Conservation (phyloP, 2,329 filamentous ascomycete species). For the Trichoderma koningii region DNA sequence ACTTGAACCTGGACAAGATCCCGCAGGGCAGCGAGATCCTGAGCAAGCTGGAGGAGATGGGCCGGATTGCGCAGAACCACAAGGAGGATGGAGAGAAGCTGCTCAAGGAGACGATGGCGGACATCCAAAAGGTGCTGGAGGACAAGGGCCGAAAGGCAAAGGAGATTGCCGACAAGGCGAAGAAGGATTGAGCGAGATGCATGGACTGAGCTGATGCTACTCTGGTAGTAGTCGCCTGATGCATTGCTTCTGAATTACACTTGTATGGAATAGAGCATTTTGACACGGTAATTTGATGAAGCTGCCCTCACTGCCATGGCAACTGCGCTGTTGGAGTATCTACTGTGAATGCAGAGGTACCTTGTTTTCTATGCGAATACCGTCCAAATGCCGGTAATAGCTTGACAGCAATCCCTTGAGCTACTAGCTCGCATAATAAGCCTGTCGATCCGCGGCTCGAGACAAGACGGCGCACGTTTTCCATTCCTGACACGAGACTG, state of each 20-base stretch:
- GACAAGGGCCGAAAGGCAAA: constrained; percentile 59
- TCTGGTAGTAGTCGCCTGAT: background rate
- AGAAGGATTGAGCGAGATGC: constrained; percentile 42
- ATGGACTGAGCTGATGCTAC: background rate
- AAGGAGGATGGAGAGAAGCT: constrained; percentile 70
- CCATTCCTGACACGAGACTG: background rate
- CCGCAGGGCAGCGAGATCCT: constrained; percentile 66
- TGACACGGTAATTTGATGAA: background rate
- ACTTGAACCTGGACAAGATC: constrained; percentile 66
- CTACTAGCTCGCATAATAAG: constrained; percentile 1
- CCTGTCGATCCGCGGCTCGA: background rate
- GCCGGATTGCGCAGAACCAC: constrained; percentile 66
- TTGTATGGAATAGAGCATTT: background rate
- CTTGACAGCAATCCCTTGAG: background rate
- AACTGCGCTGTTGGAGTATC: background rate
- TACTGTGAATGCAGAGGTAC: background rate
- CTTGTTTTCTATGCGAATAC: fast-evolving
- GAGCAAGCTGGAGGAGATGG: constrained; percentile 65
- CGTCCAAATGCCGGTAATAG: background rate
- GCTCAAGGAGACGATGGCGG: constrained; percentile 67
- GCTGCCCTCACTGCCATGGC: background rate
- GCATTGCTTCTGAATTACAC: background rate
- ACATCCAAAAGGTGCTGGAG: constrained; percentile 65
- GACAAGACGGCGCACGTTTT: constrained; percentile 14
- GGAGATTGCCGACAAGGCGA: constrained; percentile 58